These are phyloP conservation scores for Penicillium tannophilum DNA, from an alignment of 495 filamentous ascomycete species.

Conservation along the genomic window DNA sequence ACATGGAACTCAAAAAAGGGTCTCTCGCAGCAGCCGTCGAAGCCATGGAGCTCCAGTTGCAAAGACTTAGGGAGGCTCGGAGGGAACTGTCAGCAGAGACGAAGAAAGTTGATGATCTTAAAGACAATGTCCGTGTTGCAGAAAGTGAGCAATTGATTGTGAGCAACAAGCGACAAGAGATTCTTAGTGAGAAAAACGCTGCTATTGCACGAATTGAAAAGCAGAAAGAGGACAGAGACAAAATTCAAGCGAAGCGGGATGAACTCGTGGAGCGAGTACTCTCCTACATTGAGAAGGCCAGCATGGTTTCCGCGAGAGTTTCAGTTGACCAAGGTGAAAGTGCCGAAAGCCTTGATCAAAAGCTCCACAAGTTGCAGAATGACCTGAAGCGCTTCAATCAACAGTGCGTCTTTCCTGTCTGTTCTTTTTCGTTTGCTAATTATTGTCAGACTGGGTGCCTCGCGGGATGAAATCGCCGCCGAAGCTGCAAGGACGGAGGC, in stretches of 20 bases:
- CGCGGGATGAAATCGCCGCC: conserved; percentile 63
- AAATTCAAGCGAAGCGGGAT: conserved; percentile 48
- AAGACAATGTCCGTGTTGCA: conserved; percentile 55
- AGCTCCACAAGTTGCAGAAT: conserved; percentile 58
- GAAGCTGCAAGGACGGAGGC: conserved; percentile 47
- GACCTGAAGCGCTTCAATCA: conserved; percentile 55
- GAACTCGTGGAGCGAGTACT: conserved; percentile 48
- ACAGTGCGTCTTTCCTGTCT: conserved; percentile 40
- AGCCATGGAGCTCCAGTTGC: conserved; percentile 53
- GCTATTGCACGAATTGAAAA: conserved; percentile 56
- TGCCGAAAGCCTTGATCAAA: conserved; percentile 59
- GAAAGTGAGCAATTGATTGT: conserved; percentile 57
- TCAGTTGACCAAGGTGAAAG: conserved; percentile 71
- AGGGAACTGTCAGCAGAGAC: conserved; percentile 44
- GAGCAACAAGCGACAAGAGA: conserved; percentile 50
- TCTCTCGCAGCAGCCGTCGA: conserved; percentile 54
- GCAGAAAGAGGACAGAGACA: conserved; percentile 47
- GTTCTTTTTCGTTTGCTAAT: conserved; percentile 18
- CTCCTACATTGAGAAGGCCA: conserved; percentile 61
- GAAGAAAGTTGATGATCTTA: conserved; percentile 38
- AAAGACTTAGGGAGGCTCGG: conserved; percentile 41
- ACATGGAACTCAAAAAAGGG: conserved; percentile 45
- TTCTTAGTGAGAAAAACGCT: conserved; percentile 66
- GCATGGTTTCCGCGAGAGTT: conserved; percentile 57
- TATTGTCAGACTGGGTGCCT: conserved; percentile 60